A percentile compares a stretch with the other conserved stretches of the same genome.
Conservation (phyloP, 2,329 filamentous ascomycete species). For the Fusarium concolor region DNA sequence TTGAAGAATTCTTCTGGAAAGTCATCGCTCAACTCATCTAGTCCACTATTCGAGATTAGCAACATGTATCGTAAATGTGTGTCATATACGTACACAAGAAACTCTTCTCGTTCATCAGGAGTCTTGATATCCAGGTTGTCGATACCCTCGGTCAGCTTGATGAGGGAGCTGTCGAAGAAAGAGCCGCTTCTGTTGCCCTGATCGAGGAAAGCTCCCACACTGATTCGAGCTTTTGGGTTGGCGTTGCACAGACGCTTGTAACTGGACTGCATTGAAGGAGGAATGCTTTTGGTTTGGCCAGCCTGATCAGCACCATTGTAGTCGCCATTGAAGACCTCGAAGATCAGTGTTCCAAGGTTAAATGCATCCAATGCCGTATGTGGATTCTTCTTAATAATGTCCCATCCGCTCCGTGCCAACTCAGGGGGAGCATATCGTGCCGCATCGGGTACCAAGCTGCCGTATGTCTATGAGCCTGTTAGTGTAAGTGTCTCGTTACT, state of each 20-base stretch:
- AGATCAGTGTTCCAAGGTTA: conserved; percentile 84
- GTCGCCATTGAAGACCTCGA: conserved; percentile 90
- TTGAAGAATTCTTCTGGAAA: conserved; percentile 99
- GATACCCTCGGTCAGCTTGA: conserved; percentile 91
- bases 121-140: conserved; percentile 92
- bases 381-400: conserved; percentile 84
- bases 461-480: conserved; percentile 73
- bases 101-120: conserved; percentile 84
- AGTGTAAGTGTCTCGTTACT: not conserved
- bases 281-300: conserved; percentile 86
- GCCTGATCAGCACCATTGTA: conserved; percentile 83
- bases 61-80: not conserved
- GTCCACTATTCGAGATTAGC: conserved; percentile 65
- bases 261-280: conserved; percentile 86
- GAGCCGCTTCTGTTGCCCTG: conserved; percentile 84
- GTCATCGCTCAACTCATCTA: conserved; percentile 89
- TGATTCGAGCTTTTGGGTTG: conserved; percentile 89
- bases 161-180: conserved; percentile 93
- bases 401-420: conserved; percentile 88
- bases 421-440: conserved; percentile 89
- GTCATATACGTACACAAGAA: conserved; percentile 69
- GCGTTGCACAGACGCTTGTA: conserved; percentile 91
- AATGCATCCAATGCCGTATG: conserved; percentile 88
- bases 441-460: conserved; percentile 87
- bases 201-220: conserved; percentile 86